Evolutionary conservation across 306 rosid genomes (phyloP), one percentile per base, ranked within the genome.

Genomic region (Prunus campanulata): DNA sequence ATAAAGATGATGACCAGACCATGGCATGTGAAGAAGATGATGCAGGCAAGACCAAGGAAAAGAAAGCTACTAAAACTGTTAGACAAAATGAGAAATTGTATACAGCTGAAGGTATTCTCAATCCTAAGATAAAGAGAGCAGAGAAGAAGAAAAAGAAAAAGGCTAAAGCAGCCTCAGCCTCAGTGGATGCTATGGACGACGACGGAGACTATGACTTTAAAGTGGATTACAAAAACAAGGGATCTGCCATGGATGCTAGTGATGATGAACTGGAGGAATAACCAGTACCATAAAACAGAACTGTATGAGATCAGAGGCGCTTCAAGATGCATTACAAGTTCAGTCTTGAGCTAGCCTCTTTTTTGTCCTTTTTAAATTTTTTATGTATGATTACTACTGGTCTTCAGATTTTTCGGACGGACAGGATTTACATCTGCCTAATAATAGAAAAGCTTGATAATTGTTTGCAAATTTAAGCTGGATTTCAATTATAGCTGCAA

Each of bases 71-170:
- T 11, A 81, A 76, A 29, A 79, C 80, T 9, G 81, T 81, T 70
- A 83, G 82, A 88, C 99, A 96, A 75, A 96, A 91, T 65, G 96
- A 89, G 86, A 96, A 88, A 80, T 80, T 93, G 66, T 93, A 96
- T 69, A 79, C 87, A 29, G 91, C 84, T 0, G 96, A 89, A 25
- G 97, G 99, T 48, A 96, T 93, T 30, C 91, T 93, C 8, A 96
- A 96, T 80, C 76, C 97, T 25, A 96, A 88, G 83, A 15, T 81
- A 63, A 83, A 77, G 84, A 90, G 74, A 67, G 96, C 97, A 77
- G 97, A 89, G 85, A 96, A 91, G 88, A 96, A 93, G 85, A 86
- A 74, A 79, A 88, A 79, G 82, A 96, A 89, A 78, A 93, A 88
- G 69, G 85, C 80, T 2, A 87, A 87, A 81, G 59, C 82, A 72